These are phyloP conservation scores for Chrysanthemum lavandulifolium DNA, from an alignment of 129 eudicot species.

Conservation along the genomic window DNA sequence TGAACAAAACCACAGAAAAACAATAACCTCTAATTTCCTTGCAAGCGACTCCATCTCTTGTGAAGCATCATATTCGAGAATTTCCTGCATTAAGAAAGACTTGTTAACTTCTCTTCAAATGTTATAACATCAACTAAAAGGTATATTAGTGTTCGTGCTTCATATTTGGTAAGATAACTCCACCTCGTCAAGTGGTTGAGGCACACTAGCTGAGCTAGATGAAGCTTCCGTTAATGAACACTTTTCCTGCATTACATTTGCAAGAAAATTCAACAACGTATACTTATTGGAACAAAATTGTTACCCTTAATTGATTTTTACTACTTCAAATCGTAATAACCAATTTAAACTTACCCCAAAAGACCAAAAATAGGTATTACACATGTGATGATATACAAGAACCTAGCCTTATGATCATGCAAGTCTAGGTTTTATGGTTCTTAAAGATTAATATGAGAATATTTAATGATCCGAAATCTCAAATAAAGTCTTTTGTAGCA, in stretches of 20 bases:
- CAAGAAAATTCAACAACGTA: neutral
- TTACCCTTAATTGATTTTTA: no score
- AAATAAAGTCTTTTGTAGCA: no score
- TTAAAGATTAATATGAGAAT: no score
- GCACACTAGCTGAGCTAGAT: conserved; percentile 20
- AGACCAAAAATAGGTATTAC: no score
- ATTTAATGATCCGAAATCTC: no score
- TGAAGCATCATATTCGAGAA: neutral
- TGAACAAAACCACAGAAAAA: conserved; percentile 2
- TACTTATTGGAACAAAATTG: no score
- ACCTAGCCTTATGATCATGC: no score
- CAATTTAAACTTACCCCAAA: no score
- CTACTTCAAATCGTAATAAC: no score
- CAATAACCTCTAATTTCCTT: conserved; percentile 25
- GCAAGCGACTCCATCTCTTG: conserved; percentile 21
- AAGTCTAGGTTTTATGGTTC: no score
- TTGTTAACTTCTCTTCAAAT: neutral
- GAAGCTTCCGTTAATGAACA: conserved; percentile 27
- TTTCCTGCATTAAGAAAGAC: conserved; percentile 24
- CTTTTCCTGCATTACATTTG: conserved; percentile 38
- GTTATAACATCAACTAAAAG: neutral
- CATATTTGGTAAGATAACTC: neutral
- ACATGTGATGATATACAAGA: no score
- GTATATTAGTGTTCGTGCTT: neutral
- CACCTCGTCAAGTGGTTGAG: conserved; percentile 42